Base-by-base conservation (phyloP, 2,329 filamentous ascomycete genomes). In the Eutypella sp. region DNA sequence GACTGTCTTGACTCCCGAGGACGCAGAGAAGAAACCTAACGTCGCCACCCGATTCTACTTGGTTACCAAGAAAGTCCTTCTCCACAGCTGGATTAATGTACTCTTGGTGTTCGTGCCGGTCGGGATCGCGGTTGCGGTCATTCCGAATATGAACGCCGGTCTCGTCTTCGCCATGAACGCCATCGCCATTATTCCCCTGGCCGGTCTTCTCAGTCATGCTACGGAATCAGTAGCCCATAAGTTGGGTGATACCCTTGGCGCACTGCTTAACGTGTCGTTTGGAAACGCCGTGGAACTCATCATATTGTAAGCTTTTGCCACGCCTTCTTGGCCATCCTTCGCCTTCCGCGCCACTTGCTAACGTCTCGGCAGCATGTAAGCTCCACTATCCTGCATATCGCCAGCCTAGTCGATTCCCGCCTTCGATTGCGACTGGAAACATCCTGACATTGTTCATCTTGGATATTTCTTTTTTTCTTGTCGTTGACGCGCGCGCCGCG, bases 251-350 rank as follows among this genome's bases (percentile, higher is more conserved):
- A 84, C 84, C 3, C 70, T 88, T 39, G 85, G 85, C 45, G 85
- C 85, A 27, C 66, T 89, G 57, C 76, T 89, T 61, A 89, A 89
- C 58, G 82, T 89, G 49, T 88, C 85, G 8, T 88, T 89, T 69
- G 85, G 86, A 55, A 89, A 90, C 63, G 84, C 85, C 19, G 86
- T 89, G 20, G 86, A 90, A 65, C 67, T 90, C 61, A 89, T 90
- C 60, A 88, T 90, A 52, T 89, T 88, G 73, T 78, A 64, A 62
- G 72, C 60, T n/a, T 37, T 45, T 43, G 10, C 16, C 20, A 20
- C 11, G 13, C 24, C 23, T n/a, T 22, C 24, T 22, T 42, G n/a
- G 15, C 25, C 29, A 45, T 18, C 43, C 15, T 40, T 11, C 19
- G 15, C 4, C 18, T 43, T 18, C 20, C 3, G 13, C 34, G 8